Base-by-base conservation (phyloP, 2,329 filamentous ascomycete species). In the Mollisiaceae sp. region DNA sequence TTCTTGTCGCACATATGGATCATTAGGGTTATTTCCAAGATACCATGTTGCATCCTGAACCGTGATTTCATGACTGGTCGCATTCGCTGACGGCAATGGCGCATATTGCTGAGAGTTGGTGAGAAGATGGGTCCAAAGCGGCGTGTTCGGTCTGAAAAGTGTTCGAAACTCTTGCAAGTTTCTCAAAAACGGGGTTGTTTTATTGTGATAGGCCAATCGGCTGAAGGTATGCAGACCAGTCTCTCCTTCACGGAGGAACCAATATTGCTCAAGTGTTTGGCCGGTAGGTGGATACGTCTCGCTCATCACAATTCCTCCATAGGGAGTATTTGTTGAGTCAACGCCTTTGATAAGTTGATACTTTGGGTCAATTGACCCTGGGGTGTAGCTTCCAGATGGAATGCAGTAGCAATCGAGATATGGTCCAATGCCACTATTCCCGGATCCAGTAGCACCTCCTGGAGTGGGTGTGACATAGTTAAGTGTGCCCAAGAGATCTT, bases 31-130 rank as follows among this genome's bases (percentile, higher is more conserved):
- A 56, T 84, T 84, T 32, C 84, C 83, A 15, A 89, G 73, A 56
- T 85, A 84, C 85, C 86, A 89, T 0, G 87, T 88, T 4, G 87
- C 86, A 75, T 90, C 87, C 72, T 89, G 87, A 4, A 89, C 86
- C 1, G 81, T 80, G 9, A 84, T 74, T 59, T 83, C 74, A 3
- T 78, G 77, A 0, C 76, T 72, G 15, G 78, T 77, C 1, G 79
- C 79, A 0, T 81, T 78, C 14, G 77, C 76, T 18, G 79, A 78
- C 0, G 85, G 84, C 45, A 82, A 72, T 3, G 86, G 86, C 0
- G 85, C 85, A 61, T 82, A 85, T 59, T 86, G 81, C 12, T 81
- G 75, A 22, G 83, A 80, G 68, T 86, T 87, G 0, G 86, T 87
- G n/a, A 82, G 77, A 1, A 90, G 76, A 74, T 90, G 82, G 0